Evolutionary conservation across 257 asterid species (phyloP).

Genomic region (Catharanthus roseus): DNA sequence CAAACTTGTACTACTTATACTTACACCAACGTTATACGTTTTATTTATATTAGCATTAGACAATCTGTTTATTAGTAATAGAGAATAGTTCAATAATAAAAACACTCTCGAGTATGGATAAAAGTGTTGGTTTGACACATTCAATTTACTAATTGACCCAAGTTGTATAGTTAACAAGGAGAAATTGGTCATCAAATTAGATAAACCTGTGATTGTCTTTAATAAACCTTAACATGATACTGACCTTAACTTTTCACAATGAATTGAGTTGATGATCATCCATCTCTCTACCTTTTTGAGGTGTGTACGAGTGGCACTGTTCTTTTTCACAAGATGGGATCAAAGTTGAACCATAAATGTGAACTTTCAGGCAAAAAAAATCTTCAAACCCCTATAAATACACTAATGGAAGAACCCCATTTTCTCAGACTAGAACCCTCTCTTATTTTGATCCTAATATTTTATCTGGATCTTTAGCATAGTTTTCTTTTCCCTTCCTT

Average conservation of each 20-base stretch:
- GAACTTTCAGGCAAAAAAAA: constrained; percentile 18
- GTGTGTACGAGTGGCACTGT: constrained; percentile 7
- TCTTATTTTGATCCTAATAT: constrained; percentile 24
- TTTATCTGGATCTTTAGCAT: constrained; percentile 18
- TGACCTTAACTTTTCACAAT: background rate
- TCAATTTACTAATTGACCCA: no score
- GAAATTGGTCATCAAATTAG: no score
- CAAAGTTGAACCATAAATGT: constrained; percentile 38
- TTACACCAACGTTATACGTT: no score
- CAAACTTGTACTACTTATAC: no score
- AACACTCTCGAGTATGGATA: no score
- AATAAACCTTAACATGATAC: no score
- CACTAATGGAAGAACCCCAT: constrained; percentile 10
- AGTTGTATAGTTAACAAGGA: no score
- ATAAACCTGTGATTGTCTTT: no score
- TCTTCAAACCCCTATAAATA: constrained; percentile 49
- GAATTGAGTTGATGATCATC: background rate
- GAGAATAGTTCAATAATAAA: no score
- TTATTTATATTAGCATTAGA: no score
- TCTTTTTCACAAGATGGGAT: constrained; percentile 12
- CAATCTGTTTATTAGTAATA: no score
- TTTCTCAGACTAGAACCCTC: constrained; percentile 13
- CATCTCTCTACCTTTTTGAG: background rate
- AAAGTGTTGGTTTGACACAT: no score
- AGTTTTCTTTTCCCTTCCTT: background rate